Evolutionary conservation across 2,329 filamentous ascomycete genomes (phyloP), one percentile per base, ranked within the genome.

Genomic region (Rhinocladiella similis): DNA sequence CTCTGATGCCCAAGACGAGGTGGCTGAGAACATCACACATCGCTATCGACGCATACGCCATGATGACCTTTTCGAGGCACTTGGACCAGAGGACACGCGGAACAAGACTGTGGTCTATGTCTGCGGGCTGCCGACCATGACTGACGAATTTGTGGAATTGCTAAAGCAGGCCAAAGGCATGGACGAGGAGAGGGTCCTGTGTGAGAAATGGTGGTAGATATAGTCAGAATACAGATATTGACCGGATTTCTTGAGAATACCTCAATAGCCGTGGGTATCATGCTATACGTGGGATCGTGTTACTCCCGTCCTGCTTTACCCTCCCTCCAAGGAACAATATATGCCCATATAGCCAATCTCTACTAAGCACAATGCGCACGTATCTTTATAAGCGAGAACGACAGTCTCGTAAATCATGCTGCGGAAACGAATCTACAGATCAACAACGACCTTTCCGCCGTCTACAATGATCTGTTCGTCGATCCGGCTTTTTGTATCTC

Each of bases 121-220:
- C 0, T 90, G 88, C 65, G 87, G 87, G 1, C 80, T 86, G 13
- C 85, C 84, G 10, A 64, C 65, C 2, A 90, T 90, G 87, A 89
- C 86, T 1, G 88, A 90, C 67, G 77, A 81, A 48, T 79, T 88
- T 62, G 83, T 87, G 1, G 70, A 73, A 18, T 57, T 67, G 14
- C 64, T 76, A 9, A 66, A 66, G 36, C 62, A 56, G 1, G 61
- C 71, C 2, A 71, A 79, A 18, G 76, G 74, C 0, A 74, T 83
- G 65, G 70, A 76, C 9, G 65, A 73, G 25, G 68, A 75, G 50
- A 75, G 76, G 47, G 78, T 87, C 2, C 70, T 85, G 57, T 81
- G 73, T 59, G 84, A 87, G 70, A 86, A 81, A 63, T 87, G 84
- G 84, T 87, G 84, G 84, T 87, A 57, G 57, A 47, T 5, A 16